Evolutionary conservation across 257 asterid genomes (phyloP), one percentile per base, ranked within the genome.

Genomic region (Petunia secreta): DNA sequence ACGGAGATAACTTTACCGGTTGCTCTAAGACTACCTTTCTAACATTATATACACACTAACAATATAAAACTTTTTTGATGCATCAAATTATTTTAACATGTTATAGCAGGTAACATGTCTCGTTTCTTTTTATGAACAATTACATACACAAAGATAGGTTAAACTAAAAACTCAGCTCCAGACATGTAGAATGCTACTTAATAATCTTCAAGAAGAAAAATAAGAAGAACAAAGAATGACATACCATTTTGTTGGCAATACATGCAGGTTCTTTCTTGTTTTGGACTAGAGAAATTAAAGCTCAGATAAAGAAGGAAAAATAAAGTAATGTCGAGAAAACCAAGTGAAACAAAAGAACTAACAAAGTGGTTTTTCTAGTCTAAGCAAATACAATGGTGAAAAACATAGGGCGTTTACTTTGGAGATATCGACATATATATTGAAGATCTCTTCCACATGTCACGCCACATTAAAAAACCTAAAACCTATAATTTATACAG

Each of bases 391-490:
- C 57, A 9, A 52, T 11, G 46, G 15, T 73, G 58, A 71, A 71
- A 50, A 71, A 50, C 77, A 34, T 71, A 73, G 62, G 46, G 78
- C 78, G 62, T 55, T 73, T 13, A 5, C 78, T 73, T 73, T 73
- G 78, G 62, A 5, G 44, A 50, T 73, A 73, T 73, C 78, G 62
- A 73, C 62, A 34, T 65, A 37, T 37, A 25, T 34, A 25, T 25
- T 25, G 25, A 10, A 25, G 9, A 63, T 62, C 41, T 6, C 38
- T 3, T 34, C 43, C 67, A 14, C 39, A 15, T 52, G 57, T 52
- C 57, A 52, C 15, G 57, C 57, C 13, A 63, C n/a, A 36, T 64
- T 1, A 15, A 14, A 4, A 5, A n/a, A 25, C 25, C 25, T 25
- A 25, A 25, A 25, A 25, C 25, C 25, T 25, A 25, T 34, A 3